Evolutionary conservation across 2,329 filamentous ascomycete genomes (phyloP), one percentile per base, ranked within the genome.

Genomic region (Fusarium sp.): DNA sequence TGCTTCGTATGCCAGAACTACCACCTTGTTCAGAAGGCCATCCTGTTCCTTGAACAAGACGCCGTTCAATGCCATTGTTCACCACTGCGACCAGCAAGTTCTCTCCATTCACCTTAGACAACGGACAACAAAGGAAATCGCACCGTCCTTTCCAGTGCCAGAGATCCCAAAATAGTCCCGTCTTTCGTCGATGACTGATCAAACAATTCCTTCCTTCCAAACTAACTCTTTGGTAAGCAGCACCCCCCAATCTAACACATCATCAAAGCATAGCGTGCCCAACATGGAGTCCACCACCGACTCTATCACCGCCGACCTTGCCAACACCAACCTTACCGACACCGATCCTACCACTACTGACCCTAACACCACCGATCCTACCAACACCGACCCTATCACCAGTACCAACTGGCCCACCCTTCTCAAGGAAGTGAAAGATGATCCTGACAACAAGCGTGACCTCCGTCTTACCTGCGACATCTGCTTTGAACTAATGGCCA

Each of bases 121-220:
- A 20, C 10, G 11, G 6, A 42, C n/a, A 16, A 16, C 20, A 22
- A 44, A 24, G 20, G 4, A 24, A 6, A 10, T 44, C 8, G 22
- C 8, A 0, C 3, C 5, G 14, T 22, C 5, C 16, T 22, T 44
- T 6, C 22, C 8, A 16, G 42, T 16, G 18, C 34, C 34, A 38
- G 34, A 38, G 10, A 18, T n/a, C 2, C 1, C 18, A 38, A 38
- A 38, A 12, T 0, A 0, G 10, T 38, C 4, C 34, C 34, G 9
- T n/a, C 18, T 11, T 18, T 12, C 10, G 18, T 38, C 18, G 34
- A 38, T 38, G 18, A 2, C 18, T 10, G 34, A 12, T 38, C 34
- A 38, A n/a, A 38, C 34, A 38, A 38, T 18, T 11, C 34, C 18
- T 38, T 18, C 10, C 18, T 38, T 38, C 18, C 34, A n/a, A n/a